phyloP scores from a whole-genome alignment of 140 eudicot genomes.

The Stevia rebaudiana region DNA sequence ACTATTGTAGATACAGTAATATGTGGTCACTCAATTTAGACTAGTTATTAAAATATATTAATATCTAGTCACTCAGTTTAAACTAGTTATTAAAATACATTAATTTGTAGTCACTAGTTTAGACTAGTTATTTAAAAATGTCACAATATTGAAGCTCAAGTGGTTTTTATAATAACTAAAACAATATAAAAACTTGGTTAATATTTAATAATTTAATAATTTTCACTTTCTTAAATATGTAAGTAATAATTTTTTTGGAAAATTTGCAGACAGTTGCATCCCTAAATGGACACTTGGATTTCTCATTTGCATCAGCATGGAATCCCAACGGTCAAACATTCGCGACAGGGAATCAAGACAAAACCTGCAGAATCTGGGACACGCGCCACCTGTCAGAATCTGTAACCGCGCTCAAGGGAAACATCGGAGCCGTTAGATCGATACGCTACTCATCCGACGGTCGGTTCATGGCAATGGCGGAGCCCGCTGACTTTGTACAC shows the following conservation, averaged over 20 bases:
- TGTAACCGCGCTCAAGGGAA: conserved; percentile 53
- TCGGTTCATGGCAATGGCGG: conserved; percentile 84
- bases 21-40: neutral
- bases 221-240: neutral
- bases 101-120: too few relatives aligned
- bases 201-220: neutral
- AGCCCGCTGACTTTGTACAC: conserved; percentile 95
- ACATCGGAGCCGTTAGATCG: conserved; percentile 81
- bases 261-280: conserved; percentile 56
- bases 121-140: too few relatives aligned
- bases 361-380: conserved; percentile 89
- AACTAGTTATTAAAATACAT: too few relatives aligned
- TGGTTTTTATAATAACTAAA: neutral
- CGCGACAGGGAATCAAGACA: conserved; percentile 95
- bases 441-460: conserved; percentile 91
- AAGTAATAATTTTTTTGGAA: neutral
- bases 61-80: too few relatives aligned
- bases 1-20: neutral
- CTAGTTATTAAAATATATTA: too few relatives aligned
- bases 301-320: conserved; percentile 97
- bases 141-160: neutral
- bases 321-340: conserved; percentile 65
- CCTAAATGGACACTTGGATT: conserved; percentile 73
- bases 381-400: conserved; percentile 58
- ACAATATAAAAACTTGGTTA: neutral